Evolutionary conservation across 2,329 filamentous ascomycete genomes (phyloP), one percentile per base, ranked within the genome.

Genomic region (Phyllosticta ampelicida): DNA sequence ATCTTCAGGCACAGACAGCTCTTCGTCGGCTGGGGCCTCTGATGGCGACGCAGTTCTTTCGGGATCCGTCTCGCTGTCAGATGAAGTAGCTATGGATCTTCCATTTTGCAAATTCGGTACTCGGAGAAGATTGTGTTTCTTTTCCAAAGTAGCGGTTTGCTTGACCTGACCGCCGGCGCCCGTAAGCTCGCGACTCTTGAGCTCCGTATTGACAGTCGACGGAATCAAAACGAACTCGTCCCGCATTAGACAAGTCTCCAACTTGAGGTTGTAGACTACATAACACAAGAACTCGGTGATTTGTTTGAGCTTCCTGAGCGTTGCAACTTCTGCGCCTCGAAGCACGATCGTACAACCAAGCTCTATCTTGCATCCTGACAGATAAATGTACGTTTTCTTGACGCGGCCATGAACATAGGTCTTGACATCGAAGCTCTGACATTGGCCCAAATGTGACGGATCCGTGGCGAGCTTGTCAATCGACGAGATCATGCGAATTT

Each of bases 201-300:
- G 78, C 65, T 76, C 68, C 0, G 36, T n/a, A 18, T 44, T 13
- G 2, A 82, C 79, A 9, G 79, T 75, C 26, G 80, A 80, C 1
- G 90, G 90, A 20, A 95, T 86, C 61, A 91, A 83, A 16, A 95
- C 87, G 64, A 90, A 95, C 66, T 95, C 91, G 70, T 99, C 94
- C 55, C 89, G 83, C 81, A 99, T 89, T 51, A 99, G 77, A 65
- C 89, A 96, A 1, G 94, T 96, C 73, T 99, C 94, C 13, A 99
- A 80, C 68, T 95, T 96, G 56, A 99, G 78, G 66, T 96, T 99
- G 73, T 99, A 99, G 11, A 97, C 91, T 19, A 99, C 95, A 65
- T 97, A 99, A 44, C 95, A 87, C 92, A 99, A 96, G 68, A 99
- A 97, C 69, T 99, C 94, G 10, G 92, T 94, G 63, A 99, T 94